phyloP scores from a whole-genome alignment of 2,329 filamentous ascomycete genomes.

The Hypoxylon rubiginosum region DNA sequence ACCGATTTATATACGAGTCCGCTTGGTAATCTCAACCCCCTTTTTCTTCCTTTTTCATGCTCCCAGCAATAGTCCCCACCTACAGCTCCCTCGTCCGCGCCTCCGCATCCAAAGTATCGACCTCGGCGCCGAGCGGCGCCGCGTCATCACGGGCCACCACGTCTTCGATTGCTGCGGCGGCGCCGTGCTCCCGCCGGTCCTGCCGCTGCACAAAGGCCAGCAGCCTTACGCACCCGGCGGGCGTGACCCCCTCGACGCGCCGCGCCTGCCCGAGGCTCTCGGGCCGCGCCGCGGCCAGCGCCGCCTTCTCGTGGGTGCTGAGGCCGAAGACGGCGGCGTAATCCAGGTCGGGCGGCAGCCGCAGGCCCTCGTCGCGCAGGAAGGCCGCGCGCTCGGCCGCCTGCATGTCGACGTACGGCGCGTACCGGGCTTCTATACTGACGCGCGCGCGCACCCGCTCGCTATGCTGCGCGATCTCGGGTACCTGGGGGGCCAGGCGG shows the following conservation, averaged over 20 bases:
- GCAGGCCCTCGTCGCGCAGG: constrained; percentile 80
- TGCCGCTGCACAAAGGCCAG: constrained; percentile 71
- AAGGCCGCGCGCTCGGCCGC: constrained; percentile 74
- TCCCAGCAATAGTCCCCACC: constrained; percentile 7
- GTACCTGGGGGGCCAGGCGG: constrained; percentile 70
- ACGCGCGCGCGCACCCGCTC: constrained; percentile 76
- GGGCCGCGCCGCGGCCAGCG: constrained; percentile 78
- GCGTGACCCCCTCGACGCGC: constrained; percentile 83
- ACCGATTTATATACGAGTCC: constrained; percentile 9
- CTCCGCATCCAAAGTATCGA: constrained; percentile 57
- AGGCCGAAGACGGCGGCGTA: constrained; percentile 81
- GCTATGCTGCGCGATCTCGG: constrained; percentile 67
- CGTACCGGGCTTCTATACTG: constrained; percentile 85
- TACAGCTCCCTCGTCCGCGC: constrained; percentile 56
- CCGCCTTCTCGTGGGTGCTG: constrained; percentile 81
- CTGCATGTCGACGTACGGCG: constrained; percentile 86
- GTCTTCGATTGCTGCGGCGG: constrained; percentile 27
- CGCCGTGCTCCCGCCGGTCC: constrained; percentile 3
- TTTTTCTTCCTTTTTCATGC: not conserved
- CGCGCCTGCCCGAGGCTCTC: constrained; percentile 91
- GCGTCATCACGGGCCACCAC: constrained; percentile 40
- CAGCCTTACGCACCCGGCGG: constrained; percentile 70
- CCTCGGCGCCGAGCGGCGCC: constrained; percentile 52
- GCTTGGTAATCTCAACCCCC: not conserved
- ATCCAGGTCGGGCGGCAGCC: constrained; percentile 79